Conservation (phyloP, 1,139 yeast species). For the Candida neerlandica region DNA sequence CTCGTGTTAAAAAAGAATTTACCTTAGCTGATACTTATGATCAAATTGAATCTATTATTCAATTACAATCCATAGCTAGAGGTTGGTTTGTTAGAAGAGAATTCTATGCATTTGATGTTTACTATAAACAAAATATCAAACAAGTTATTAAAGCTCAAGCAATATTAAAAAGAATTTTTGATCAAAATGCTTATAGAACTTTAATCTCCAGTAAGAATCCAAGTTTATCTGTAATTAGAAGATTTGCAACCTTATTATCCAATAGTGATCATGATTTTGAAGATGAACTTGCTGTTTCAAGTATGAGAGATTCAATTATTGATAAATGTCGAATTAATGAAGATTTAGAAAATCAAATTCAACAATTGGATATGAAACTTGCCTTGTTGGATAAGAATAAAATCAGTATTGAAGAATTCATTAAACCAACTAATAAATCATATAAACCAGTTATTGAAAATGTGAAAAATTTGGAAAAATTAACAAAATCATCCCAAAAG, state of each 20-base stretch:
- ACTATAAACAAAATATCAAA: slow-evolving; percentile 58
- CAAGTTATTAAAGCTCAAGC: slow-evolving; percentile 76
- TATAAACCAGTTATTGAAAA: slow-evolving; percentile 13
- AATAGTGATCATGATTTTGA: slow-evolving; percentile 76
- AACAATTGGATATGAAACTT: slow-evolving; percentile 79
- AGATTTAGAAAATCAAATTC: slow-evolving; percentile 70
- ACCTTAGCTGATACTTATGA: slow-evolving; percentile 56
- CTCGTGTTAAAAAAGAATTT: slow-evolving; percentile 53
- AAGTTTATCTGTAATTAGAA: slow-evolving; percentile 72
- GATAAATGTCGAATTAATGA: slow-evolving; percentile 67
- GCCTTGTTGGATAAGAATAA: slow-evolving; percentile 78
- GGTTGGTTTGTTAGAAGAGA: slow-evolving; percentile 44
- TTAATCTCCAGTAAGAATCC: slow-evolving; percentile 74
- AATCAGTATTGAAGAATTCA: slow-evolving; percentile 74
- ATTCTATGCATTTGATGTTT: slow-evolving; percentile 42
- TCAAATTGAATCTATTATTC: slow-evolving; percentile 38
- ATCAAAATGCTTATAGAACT: slow-evolving; percentile 73
- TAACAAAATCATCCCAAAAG: slow-evolving; percentile 40
- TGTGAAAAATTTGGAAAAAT: slow-evolving; percentile 29
- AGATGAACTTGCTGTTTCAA: slow-evolving; percentile 73
- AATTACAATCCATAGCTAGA: slow-evolving; percentile 53
- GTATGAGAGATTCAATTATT: slow-evolving; percentile 65
- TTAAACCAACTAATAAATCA: slow-evolving; percentile 50
- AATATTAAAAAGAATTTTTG: slow-evolving; percentile 64
- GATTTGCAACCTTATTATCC: slow-evolving; percentile 75